Conservation (phyloP, 1,139 yeast species). For the Candida tetrigidarum region DNA sequence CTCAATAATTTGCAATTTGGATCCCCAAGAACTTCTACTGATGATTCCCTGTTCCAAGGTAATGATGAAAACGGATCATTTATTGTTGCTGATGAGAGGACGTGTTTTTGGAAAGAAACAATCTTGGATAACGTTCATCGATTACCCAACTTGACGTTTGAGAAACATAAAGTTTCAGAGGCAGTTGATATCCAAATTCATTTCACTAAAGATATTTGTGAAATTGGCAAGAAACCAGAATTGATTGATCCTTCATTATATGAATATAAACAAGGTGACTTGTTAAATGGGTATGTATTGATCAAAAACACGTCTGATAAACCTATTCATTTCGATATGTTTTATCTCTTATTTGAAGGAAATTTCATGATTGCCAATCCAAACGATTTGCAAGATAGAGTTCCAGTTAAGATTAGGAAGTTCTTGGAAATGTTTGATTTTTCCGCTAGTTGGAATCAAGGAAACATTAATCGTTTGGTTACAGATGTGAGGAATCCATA, state of each 20-base stretch:
- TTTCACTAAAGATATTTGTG: slow-evolving; percentile 44
- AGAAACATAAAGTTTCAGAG: slow-evolving; percentile 31
- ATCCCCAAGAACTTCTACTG: slow-evolving; percentile 5
- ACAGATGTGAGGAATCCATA: slow-evolving; percentile 27
- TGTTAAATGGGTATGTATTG: slow-evolving; percentile 39
- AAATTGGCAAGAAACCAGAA: slow-evolving; percentile 30
- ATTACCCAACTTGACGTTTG: slow-evolving; percentile 36
- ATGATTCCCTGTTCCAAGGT: not conserved
- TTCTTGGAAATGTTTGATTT: slow-evolving; percentile 49
- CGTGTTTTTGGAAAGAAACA: slow-evolving; percentile 40
- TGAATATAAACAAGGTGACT: slow-evolving; percentile 48
- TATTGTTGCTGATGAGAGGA: slow-evolving; percentile 34
- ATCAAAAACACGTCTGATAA: slow-evolving; percentile 30
- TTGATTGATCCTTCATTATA: slow-evolving; percentile 36
- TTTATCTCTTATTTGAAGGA: slow-evolving; percentile 48
- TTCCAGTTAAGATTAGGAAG: slow-evolving; percentile 20
- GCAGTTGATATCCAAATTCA: slow-evolving; percentile 31
- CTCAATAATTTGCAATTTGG: not conserved
- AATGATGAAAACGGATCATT: slow-evolving; percentile 12
- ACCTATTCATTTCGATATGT: slow-evolving; percentile 44
- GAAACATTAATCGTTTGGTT: slow-evolving; percentile 35
- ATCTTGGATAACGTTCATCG: slow-evolving; percentile 43
- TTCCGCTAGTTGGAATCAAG: slow-evolving; percentile 42
- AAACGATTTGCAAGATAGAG: slow-evolving; percentile 15
- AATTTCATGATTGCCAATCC: slow-evolving; percentile 23